Evolutionary conservation across 2,329 filamentous ascomycete genomes (phyloP), one percentile per base, ranked within the genome.

Genomic region (Ascosphaera acerosa): DNA sequence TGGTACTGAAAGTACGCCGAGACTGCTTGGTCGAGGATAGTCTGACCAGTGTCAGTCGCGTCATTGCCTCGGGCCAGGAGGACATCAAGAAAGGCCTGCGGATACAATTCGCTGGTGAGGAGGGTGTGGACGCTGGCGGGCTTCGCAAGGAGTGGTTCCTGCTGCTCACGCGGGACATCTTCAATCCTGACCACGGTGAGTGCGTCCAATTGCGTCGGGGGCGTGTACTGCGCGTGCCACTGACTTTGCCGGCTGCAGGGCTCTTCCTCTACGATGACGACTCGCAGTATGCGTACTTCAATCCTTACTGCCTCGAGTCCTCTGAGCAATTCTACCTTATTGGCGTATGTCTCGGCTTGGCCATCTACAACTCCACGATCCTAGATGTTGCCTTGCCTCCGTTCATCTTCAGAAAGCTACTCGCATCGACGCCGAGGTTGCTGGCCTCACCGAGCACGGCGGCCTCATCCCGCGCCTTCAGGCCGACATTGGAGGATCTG

Each of bases 131-230:
- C 53, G 80, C 76, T 3, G 82, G 82, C 22, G 82, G 82, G 0
- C 58, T 90, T 33, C 69, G 80, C 34, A 92, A 92, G 49, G 82
- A 92, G 52, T 92, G 82, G 82, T 92, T 92, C 46, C 54, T 91
- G 31, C 63, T 91, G 35, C 62, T 92, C 15, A 71, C 87, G 30
- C 64, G 81, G 40, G 82, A 92, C 45, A 72, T 92, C 18, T 91
- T 91, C 51, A 81, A 89, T 42, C 80, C 80, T 3, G 70, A 82
- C 40, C 76, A 90, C 55, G 78, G 76, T 81, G 61, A 42, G 69
- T 53, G 20, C 35, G 34, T 26, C 10, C 10, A 27, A 14, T 19
- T 20, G 12, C 15, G 20, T 18, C 19, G 7, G 10, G 17, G 18
- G 3, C 14, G 25, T 2, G 18, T 22, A 33, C 16, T 16, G 31